Evolutionary conservation across 169 alveolate genomes (phyloP), one percentile per base, ranked within the genome.

Genomic region (Fabrea salina): DNA sequence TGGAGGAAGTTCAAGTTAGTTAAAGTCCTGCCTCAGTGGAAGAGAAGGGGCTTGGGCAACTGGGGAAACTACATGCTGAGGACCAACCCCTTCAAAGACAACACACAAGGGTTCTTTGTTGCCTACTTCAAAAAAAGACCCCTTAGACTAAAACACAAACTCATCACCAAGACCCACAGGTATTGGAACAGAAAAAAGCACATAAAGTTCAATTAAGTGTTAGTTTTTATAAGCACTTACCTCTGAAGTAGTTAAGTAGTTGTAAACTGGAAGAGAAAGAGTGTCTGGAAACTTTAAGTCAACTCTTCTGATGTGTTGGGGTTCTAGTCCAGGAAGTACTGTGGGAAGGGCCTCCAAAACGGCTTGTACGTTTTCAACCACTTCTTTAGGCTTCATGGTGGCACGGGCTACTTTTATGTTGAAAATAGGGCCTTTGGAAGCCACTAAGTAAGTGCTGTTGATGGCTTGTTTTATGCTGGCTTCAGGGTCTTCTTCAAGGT

Each of bases 341-440:
- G 39, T 43, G 22, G 78, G 78, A 1, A 67, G 8, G 22, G 59
- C 58, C 44, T 67, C 37, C n/a, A 67, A 8, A 22, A 35, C 74
- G 1, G 74, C 74, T 35, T 61, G 53, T 19, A 67, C 30, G 41
- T 67, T 67, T 19, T 37, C 59, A n/a, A 27, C 22, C 11, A 67
- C 61, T 43, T 67, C 56, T 19, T 32, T 67, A 16, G 11, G n/a
- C 16, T 25, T 67, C 78, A 67, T 67, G 22, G 78, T 41, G 0
- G 16, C 13, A n/a, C 78, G 39, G n/a, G 44, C 78, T 8, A 67
- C 64, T 43, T 44, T 67, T 13, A 67, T 44, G 41, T n/a, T n/a
- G 30, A 41, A 67, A 37, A 41, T 35, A 41, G 78, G 78, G 13
- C 78, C 78, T 43, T 67, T 67, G 0, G 61, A 56, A 67, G 59